Evolutionary conservation across 1,284 basidiomycete genomes (phyloP).

Genomic region (Cerioporus squamosus): DNA sequence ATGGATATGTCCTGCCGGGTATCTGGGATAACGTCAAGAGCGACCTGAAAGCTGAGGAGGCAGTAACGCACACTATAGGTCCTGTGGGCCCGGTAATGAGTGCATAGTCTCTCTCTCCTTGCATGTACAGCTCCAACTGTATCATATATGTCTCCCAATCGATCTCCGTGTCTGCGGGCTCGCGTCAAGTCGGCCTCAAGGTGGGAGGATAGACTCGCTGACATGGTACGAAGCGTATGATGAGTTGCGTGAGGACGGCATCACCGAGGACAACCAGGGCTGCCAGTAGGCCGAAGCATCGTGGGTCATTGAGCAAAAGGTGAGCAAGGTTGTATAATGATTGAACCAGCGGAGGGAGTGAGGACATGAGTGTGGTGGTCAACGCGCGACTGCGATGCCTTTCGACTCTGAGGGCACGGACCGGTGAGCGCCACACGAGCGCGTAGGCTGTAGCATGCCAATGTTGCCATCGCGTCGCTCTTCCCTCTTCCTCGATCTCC

Average conservation of each 20-base stretch:
- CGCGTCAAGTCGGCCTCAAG: constrained; percentile 13
- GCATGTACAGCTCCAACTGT: constrained; percentile 80
- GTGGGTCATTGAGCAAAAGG: constrained; percentile 57
- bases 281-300: constrained; percentile 70
- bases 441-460: too few relatives aligned
- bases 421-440: neutral
- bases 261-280: constrained; percentile 72
- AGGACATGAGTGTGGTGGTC: constrained; percentile 4
- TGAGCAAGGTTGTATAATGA: constrained; percentile 10
- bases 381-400: neutral
- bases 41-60: constrained; percentile 4
- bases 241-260: constrained; percentile 72
- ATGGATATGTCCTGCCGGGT: constrained; percentile 93
- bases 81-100: constrained; percentile 90
- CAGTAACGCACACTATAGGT: constrained; percentile 80
- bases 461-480: too few relatives aligned
- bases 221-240: constrained; percentile 85
- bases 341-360: neutral
- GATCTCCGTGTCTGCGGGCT: constrained; percentile 90
- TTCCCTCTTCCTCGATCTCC: too few relatives aligned
- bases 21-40: constrained; percentile 51
- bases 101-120: constrained; percentile 89
- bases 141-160: constrained; percentile 95
- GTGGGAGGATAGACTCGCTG: constrained; percentile 10
- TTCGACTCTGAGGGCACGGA: too few relatives aligned